Base-by-base conservation (phyloP, 148 eudicot genomes). In the Rhododendron simsii region DNA sequence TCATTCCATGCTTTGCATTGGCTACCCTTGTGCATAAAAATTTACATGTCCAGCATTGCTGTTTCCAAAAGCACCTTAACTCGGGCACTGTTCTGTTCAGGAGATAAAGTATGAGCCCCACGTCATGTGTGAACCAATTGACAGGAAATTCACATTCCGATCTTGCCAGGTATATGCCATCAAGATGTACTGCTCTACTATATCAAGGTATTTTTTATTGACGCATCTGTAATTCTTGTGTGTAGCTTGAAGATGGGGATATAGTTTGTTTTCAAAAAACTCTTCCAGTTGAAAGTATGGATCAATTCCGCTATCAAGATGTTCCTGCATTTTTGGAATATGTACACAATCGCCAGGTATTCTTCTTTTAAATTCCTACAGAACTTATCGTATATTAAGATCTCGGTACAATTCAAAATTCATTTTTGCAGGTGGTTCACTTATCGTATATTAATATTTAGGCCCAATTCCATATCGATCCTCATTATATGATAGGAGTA, bases 91-190 rank as follows among this genome's bases (percentile, higher is more conserved):
- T 65, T 63, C 23, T 84, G 69, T 79, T 80, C 90, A 90, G 92
- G 92, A 90, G 84, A 90, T 90, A 82, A 90, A 88, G 90, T 90
- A 85, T 88, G 92, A 90, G 67, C 92, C 92, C 65, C 86, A 86
- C 26, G 90, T 90, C 69, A 90, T 90, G 92, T 90, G 92, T 83
- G 92, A 90, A 85, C 92, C 83, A 44, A 86, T 90, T 82, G 91
- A 90, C 84, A 86, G 59, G 86, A 90, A 84, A 87, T 71, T 78
- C 57, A 84, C 92, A 16, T 90, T 90, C 76, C 92, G 92, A 23
- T 81, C 90, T 33, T 86, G 90, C 83, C 90, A 88, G 92, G 92
- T 90, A 90, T 28, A 78, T 88, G 28, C 44, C 30, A 61, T 44
- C 28, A 39, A 50, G 12, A 76, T 76, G 28, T 33, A 45, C 26